Percentiles rank a stretch among this genome's conserved stretches.
Evolutionary conservation across 2,329 filamentous ascomycete species (phyloP).

Genomic region (Ceratocystis albifundus): DNA sequence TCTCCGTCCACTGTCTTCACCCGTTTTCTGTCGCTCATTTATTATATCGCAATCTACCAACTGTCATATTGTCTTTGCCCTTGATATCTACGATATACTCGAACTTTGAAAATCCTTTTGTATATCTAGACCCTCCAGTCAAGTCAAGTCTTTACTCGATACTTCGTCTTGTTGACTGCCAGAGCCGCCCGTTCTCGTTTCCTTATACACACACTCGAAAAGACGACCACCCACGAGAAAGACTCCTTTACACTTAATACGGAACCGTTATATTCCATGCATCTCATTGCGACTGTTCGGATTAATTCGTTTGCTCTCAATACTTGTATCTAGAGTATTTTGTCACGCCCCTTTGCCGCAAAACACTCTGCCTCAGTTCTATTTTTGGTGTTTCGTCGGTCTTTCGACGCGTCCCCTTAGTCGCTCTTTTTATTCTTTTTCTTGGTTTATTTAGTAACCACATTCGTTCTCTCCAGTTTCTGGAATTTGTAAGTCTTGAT

Average conservation of each 20-base stretch:
- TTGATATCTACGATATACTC: neutral
- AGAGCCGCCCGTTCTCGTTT: neutral
- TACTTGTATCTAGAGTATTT: slow-evolving; percentile 11
- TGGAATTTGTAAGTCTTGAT: slow-evolving; percentile 11
- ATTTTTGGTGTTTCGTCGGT: slow-evolving; percentile 4
- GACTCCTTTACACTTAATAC: neutral
- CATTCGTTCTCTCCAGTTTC: slow-evolving; percentile 6
- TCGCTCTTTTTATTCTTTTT: slow-evolving; percentile 14
- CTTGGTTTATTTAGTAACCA: slow-evolving; percentile 3
- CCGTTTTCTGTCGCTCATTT: slow-evolving; percentile 3
- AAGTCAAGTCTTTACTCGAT: neutral
- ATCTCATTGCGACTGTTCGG: neutral
- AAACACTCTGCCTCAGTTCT: slow-evolving; percentile 10
- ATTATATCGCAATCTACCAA: neutral
- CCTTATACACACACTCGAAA: neutral
- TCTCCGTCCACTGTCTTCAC: neutral
- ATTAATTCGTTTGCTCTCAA: slow-evolving; percentile 9
- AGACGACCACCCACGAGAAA: neutral
- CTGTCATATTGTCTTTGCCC: neutral
- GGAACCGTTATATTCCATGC: neutral
- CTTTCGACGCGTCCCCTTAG: neutral
- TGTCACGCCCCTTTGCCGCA: neutral
- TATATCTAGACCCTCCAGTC: neutral
- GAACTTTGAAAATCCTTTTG: neutral
- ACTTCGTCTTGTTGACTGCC: neutral